Evolutionary conservation across 352 stramenopile genomes (phyloP).

Genomic region (Phytopythium delawarense): DNA sequence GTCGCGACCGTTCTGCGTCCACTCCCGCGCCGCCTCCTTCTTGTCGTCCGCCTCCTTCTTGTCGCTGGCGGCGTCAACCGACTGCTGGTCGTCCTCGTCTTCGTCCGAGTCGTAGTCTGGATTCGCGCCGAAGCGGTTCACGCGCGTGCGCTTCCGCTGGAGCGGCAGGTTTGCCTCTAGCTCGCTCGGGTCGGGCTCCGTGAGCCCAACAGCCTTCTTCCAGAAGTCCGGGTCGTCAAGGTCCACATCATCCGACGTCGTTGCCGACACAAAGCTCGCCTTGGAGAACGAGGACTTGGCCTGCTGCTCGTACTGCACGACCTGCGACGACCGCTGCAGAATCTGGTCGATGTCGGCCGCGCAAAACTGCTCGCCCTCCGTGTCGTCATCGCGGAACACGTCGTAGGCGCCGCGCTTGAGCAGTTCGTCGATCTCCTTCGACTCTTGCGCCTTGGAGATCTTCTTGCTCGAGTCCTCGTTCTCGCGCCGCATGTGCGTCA

Average conservation of each 20-base stretch:
- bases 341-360: conserved; percentile 98
- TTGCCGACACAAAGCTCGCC: conserved; percentile 89
- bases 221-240: conserved; percentile 99
- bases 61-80: conserved; percentile 40
- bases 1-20: conserved; percentile 84
- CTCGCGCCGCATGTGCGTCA: conserved; percentile 89
- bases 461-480: conserved; percentile 78
- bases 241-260: conserved; percentile 92
- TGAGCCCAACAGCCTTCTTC: conserved; percentile 96
- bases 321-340: conserved; percentile 85
- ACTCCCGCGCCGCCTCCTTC: conserved; percentile 65
- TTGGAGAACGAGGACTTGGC: conserved; percentile 89
- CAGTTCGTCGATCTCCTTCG: conserved; percentile 90
- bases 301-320: conserved; percentile 84
- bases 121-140: conserved; percentile 70
- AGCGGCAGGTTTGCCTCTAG: conserved; percentile 57
- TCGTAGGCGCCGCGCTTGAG: conserved; percentile 90
- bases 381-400: conserved; percentile 90
- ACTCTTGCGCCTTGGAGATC: conserved; percentile 75
- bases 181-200: conserved; percentile 64
- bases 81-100: conserved; percentile 32
- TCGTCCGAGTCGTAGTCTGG: conserved; percentile 60
- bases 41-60: conserved; percentile 39
- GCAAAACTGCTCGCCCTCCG: conserved; percentile 93
- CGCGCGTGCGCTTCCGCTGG: conserved; percentile 83